phyloP scores from a whole-genome alignment of 805 yeast species.

The Starmerella ratchasimensis region DNA sequence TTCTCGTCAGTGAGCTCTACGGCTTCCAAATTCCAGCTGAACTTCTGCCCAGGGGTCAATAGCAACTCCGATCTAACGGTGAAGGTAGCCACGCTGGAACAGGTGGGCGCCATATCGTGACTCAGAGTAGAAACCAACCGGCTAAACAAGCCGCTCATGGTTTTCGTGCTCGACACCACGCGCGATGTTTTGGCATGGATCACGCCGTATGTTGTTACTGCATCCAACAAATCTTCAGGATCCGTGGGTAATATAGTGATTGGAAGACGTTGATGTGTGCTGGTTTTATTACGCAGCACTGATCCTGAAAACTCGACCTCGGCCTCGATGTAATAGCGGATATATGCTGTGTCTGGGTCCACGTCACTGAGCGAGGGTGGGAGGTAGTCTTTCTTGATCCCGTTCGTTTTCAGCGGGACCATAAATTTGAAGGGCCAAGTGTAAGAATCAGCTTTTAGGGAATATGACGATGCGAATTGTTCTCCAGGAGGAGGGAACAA shows the following conservation, averaged over 20 bases:
- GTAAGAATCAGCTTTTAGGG: constrained; percentile 27
- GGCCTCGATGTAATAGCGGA: constrained; percentile 11
- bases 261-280: not conserved
- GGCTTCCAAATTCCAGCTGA: constrained; percentile 12
- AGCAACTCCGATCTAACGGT: constrained; percentile 13
- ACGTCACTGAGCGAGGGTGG: constrained; percentile 18
- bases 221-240: constrained; percentile 8
- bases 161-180: constrained; percentile 10
- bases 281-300: not conserved
- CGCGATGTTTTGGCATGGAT: constrained; percentile 4
- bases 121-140: constrained; percentile 12
- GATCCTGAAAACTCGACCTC: not conserved
- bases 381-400: not conserved
- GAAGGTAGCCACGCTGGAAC: constrained; percentile 11
- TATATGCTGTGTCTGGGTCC: constrained; percentile 9
- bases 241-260: constrained; percentile 37
- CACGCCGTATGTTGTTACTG: constrained; percentile 16
- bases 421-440: constrained; percentile 26
- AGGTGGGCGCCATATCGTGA: constrained; percentile 14
- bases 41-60: constrained; percentile 17
- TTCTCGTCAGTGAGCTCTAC: constrained; percentile 1
- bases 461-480: constrained; percentile 19
- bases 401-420: constrained; percentile 20
- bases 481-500: constrained; percentile 28
- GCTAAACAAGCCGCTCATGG: constrained; percentile 14